phyloP scores from a whole-genome alignment of 208 protist species.

The Leishmania mexicana region DNA sequence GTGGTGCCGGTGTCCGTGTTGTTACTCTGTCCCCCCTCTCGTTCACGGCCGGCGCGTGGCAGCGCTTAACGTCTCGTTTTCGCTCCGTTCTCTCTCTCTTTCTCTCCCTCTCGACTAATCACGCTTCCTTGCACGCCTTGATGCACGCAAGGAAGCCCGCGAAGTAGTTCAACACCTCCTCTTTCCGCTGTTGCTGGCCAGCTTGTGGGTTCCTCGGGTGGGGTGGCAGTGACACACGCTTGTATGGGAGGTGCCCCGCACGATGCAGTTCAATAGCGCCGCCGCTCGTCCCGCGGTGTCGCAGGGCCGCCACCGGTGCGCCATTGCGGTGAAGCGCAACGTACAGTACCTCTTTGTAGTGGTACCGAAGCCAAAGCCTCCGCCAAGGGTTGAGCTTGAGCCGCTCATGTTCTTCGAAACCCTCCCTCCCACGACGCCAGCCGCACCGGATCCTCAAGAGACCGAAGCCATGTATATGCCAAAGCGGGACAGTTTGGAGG shows the following conservation, averaged over 20 bases:
- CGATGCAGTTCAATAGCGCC: conserved; percentile 2
- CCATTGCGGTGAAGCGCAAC: conserved; percentile 46
- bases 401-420: conserved; percentile 77
- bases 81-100: background rate
- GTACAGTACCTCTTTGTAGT: conserved; percentile 67
- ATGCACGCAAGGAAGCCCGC: background rate
- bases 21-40: background rate
- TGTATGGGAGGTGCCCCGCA: background rate
- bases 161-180: background rate
- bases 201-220: too few relatives aligned
- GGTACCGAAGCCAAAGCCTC: conserved; percentile 42
- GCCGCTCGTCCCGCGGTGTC: background rate
- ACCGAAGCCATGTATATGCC: conserved; percentile 35
- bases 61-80: background rate
- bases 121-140: background rate
- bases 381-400: conserved; percentile 46
- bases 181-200: background rate
- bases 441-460: conserved; percentile 12
- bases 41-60: background rate
- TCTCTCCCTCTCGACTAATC: background rate
- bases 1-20: background rate
- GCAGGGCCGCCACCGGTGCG: conserved; percentile 45
- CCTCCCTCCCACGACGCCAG: background rate
- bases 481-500: conserved; percentile 30
- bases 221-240: background rate